Conservation (phyloP, 2,329 filamentous ascomycete genomes). For the Aspergillus aculeatinus region DNA sequence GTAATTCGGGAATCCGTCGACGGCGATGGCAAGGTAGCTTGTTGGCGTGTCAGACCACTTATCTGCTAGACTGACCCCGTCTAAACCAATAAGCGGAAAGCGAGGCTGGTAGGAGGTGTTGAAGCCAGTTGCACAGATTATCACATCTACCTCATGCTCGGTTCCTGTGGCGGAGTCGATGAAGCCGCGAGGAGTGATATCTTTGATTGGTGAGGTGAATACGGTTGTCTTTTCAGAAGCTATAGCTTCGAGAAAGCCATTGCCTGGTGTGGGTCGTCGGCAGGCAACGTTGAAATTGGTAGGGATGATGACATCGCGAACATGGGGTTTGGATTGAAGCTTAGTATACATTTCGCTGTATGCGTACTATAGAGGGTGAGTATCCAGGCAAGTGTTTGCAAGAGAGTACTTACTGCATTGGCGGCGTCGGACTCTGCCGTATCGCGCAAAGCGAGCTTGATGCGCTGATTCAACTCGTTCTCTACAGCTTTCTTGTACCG, state of each 20-base stretch:
- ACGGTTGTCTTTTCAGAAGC: slow-evolving; percentile 60
- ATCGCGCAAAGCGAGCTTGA: slow-evolving; percentile 7
- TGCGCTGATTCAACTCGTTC: slow-evolving; percentile 8
- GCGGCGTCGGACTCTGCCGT: slow-evolving; percentile 12
- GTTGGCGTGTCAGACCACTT: slow-evolving; percentile 30
- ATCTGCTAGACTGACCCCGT: slow-evolving; percentile 23
- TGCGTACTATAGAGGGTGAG: background rate
- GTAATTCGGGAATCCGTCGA: slow-evolving; percentile 34
- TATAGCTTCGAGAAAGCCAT: slow-evolving; percentile 59
- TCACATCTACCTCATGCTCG: slow-evolving; percentile 32
- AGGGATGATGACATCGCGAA: slow-evolving; percentile 38
- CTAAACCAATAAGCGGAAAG: slow-evolving; percentile 32
- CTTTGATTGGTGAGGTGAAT: slow-evolving; percentile 55
- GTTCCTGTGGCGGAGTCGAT: slow-evolving; percentile 31
- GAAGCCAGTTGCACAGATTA: slow-evolving; percentile 40
- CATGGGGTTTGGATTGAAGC: slow-evolving; percentile 28
- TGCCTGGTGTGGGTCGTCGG: slow-evolving; percentile 46
- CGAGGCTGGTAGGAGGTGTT: slow-evolving; percentile 35
- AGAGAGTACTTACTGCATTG: slow-evolving; percentile 2
- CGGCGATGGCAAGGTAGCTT: slow-evolving; percentile 35
- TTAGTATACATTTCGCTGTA: slow-evolving; percentile 8
- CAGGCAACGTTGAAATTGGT: slow-evolving; percentile 41
- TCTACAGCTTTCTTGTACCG: slow-evolving; percentile 11
- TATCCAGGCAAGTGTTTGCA: background rate
- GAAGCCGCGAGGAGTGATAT: slow-evolving; percentile 30